Evolutionary conservation across 1,284 basidiomycete species (phyloP), one percentile per base, ranked within the genome.

Genomic region (Malassezia japonica): DNA sequence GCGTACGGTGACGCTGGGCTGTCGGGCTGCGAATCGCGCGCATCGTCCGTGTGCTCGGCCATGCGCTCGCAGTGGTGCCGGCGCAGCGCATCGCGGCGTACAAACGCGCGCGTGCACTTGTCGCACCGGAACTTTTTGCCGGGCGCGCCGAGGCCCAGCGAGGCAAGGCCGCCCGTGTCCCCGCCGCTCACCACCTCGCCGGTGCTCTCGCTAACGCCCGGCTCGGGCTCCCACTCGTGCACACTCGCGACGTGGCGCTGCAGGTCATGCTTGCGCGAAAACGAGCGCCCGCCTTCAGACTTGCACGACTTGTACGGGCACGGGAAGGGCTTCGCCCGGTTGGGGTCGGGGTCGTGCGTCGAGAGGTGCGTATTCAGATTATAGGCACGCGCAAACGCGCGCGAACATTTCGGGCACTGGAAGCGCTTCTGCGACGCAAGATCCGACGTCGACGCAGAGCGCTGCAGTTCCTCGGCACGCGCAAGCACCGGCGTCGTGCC

Each of bases 281-380:
- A 90, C 3, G 85, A 84, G 46, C 87, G 82, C 10, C 83, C 84
- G 10, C 67, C 67, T 37, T 67, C 65, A 3, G 61, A 56, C 24
- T 62, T 67, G 62, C 87, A 90, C 10, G 81, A 80, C 40, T 80
- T 78, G 72, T 88, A 84, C 35, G 83, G 83, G 70, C 87, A 90
- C 28, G 83, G 79, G 65, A 85, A 85, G 1, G 86, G 86, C 76
- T 90, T 90, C 40, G 83, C 76, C 48, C 87, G 79, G 72, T 86
- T 83, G 34, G 66, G 66, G 27, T 70, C 66, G 16, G 87, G 86
- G 67, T 89, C 86, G 73, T 90, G 87, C 2, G 87, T 90, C 5
- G 83, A 83, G 78, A 87, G 82, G 72, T 90, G 87, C 0, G 87
- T 90, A 77, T 89, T 89, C 50, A 90, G 75, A 63, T 90, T 90